Evolutionary conservation across 805 yeast species (phyloP), one percentile per base, ranked within the genome.

Genomic region (Brettanomyces bruxellensis): DNA sequence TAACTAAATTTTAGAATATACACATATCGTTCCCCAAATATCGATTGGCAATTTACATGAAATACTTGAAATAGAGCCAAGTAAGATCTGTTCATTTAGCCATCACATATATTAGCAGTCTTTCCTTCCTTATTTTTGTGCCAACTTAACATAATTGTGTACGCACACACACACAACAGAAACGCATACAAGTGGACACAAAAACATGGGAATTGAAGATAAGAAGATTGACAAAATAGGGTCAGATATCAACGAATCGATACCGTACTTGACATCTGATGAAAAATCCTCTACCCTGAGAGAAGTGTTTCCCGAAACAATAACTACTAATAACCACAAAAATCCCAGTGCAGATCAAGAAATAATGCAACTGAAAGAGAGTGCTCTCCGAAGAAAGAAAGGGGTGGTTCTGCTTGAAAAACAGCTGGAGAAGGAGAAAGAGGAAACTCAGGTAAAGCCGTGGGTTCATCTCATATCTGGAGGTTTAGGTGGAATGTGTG

Each of bases 401-500:
- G 40, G 37, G 18, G 40, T 14, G 38, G 24, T 7, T 13, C 38
- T 25, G 22, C 44, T 22, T 34, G 32, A 44, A 28, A 41, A 34
- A 32, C 38, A 30, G 34, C 35, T 38, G 42, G 49, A 40, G 36
- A 44, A 30, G 13, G 43, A 24, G 7, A 32, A 25, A 18, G 18
- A 30, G 38, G 40, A 28, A 13, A 22, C 18, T 12, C 51, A 58
- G 37, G 70, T 71, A 2, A 63, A 65, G 48, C 80, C 81, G 34
- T 76, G 80, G 91, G 88, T 84, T 5, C 91, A 85, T 65, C 86
- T 86, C 60, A 86, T 86, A n/a, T 90, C 95, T 11, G 95, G 93
- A 44, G 95, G 95, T 12, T 62, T 86, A 25, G 99, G 97, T 34
- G 99, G 99, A 13, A 93, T 93, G 97, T 86, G 91, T 30, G 99